Base-by-base conservation (phyloP, 805 yeast species). In the Nakazawaea molendinolei region DNA sequence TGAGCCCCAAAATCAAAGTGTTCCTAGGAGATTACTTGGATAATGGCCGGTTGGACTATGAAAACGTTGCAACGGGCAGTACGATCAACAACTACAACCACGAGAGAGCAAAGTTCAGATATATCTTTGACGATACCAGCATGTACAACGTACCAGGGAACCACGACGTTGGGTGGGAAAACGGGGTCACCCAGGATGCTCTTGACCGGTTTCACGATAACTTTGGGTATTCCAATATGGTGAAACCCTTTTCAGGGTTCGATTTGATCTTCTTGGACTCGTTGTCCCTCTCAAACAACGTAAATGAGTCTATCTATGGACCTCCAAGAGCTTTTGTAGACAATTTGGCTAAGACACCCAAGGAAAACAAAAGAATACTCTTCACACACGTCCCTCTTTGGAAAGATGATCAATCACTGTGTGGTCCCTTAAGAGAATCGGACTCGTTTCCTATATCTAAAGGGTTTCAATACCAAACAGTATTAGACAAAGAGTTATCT, bases 161-260 rank as follows among this genome's bases (percentile, higher is more conserved):
- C 50, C 98, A 92, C 52, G 98, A 92, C 55, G 87, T 94, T 44
- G 98, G 98, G 0, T 89, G 81, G 58, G 95, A 90, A 20, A 74
- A 79, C 39, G 71, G 77, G 0, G 75, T 90, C 10, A 65, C 76
- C 5, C 62, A 65, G 10, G 53, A 64, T 1, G 76, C 83, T 12
- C 55, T 69, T 14, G 56, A 70, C 23, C 63, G 97, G 46, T 92
- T 89, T 56, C 58, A 69, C 15, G 58, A 74, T 1, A 70, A 69
- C 50, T 90, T 86, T 56, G 97, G 97, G 1, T 74, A 74, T 28
- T 61, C 92, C 1, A 71, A 77, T 28, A 61, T 60, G 10, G 55
- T 71, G 24, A 67, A 71, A n/a, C 46, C 79, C 2, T 69, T 71
- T 0, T 81, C 74, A 2, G 80, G 81, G 46, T 95, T 86, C 55